phyloP scores from a whole-genome alignment of 2,329 filamentous ascomycete genomes.

The Juglanconis juglandina region DNA sequence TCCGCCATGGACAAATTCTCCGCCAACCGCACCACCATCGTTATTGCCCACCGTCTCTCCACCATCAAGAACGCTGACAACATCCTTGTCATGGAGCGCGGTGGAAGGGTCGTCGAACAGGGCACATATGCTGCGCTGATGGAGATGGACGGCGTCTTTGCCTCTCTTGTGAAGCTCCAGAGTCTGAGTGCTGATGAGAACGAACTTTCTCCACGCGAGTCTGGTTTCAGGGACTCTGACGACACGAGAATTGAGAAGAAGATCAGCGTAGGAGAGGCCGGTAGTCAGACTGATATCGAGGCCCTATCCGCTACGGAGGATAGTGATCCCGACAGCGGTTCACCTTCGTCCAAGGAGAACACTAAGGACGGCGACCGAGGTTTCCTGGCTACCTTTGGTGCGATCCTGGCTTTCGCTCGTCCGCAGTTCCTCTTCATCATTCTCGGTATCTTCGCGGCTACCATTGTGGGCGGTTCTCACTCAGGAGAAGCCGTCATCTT shows the following conservation, averaged over 20 bases:
- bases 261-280: not conserved
- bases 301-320: not conserved
- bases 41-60: constrained; percentile 61
- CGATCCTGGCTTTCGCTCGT: constrained; percentile 18
- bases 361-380: not conserved
- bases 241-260: not conserved
- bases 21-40: constrained; percentile 52
- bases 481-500: constrained; percentile 57
- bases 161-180: constrained; percentile 6
- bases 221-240: not conserved
- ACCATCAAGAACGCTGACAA: constrained; percentile 61
- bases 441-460: constrained; percentile 46
- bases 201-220: not conserved
- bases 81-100: constrained; percentile 60
- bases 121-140: constrained; percentile 60
- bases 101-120: constrained; percentile 56
- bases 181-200: not conserved
- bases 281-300: not conserved
- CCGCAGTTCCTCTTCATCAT: constrained; percentile 38
- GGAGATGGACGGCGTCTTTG: constrained; percentile 17
- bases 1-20: constrained; percentile 40
- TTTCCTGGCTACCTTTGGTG: not conserved
- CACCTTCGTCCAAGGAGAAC: not conserved
- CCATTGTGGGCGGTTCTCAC: constrained; percentile 54
- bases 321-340: not conserved